These are phyloP conservation scores for Sporothrix sp. DNA, from an alignment of 2,329 filamentous ascomycete genomes.

Conservation along the genomic window DNA sequence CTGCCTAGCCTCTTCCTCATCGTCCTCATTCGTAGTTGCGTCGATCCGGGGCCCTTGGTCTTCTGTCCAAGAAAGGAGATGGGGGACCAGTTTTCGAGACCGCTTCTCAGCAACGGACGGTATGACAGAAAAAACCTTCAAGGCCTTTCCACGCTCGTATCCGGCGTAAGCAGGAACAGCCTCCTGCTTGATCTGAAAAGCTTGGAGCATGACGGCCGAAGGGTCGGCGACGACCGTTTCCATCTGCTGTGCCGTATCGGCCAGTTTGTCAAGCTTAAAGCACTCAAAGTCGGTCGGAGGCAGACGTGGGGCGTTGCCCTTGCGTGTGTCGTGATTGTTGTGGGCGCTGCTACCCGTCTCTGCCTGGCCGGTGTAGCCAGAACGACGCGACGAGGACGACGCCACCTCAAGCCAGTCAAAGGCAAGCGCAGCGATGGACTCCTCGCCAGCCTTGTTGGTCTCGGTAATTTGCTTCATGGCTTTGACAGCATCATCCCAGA, in stretches of 20 bases:
- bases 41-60: slow-evolving; percentile 26
- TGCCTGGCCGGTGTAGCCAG: background rate
- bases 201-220: slow-evolving; percentile 47
- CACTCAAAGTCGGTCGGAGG: slow-evolving; percentile 73
- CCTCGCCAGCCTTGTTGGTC: slow-evolving; percentile 56
- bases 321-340: slow-evolving; percentile 16
- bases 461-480: slow-evolving; percentile 67
- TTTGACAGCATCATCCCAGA: slow-evolving; percentile 77
- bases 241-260: slow-evolving; percentile 40
- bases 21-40: slow-evolving; percentile 17
- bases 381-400: slow-evolving; percentile 41
- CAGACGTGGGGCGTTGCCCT: slow-evolving; percentile 20
- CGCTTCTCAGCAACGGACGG: slow-evolving; percentile 75
- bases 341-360: slow-evolving; percentile 1
- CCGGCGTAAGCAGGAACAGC: slow-evolving; percentile 39
- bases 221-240: slow-evolving; percentile 44
- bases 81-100: slow-evolving; percentile 74
- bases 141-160: slow-evolving; percentile 63
- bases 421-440: slow-evolving; percentile 58
- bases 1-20: slow-evolving; percentile 32
- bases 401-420: slow-evolving; percentile 65
- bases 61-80: slow-evolving; percentile 73
- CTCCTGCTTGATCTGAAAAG: slow-evolving; percentile 56
- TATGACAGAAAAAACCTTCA: slow-evolving; percentile 65
- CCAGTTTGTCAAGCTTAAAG: slow-evolving; percentile 57